Evolutionary conservation across 225 moss, liverwort and hornwort genomes (phyloP), one percentile per base, ranked within the genome.

Genomic region (Ulota crispa): DNA sequence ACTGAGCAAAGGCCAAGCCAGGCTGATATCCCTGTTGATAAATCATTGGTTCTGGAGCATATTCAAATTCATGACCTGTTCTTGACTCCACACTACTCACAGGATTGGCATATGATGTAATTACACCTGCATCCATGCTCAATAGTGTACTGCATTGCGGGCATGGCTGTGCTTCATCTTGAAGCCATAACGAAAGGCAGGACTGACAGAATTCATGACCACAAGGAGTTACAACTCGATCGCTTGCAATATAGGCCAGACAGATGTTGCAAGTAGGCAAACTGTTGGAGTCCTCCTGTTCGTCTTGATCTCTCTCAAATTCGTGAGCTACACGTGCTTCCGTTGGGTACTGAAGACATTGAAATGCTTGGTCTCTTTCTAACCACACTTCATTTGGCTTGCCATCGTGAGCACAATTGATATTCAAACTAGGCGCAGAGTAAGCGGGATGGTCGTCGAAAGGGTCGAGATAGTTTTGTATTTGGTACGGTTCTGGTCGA

Each of bases 221-320:
- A 30, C 81, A 81, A 59, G 65, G 27, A 23, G 80, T 81, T 28
- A 37, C 65, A 30, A 71, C 28, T 70, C 34, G 80, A 76, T 78
- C 68, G 45, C 1, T 24, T 14, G 47, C 45, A 32, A 3, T 15
- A 39, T 5, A 14, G 56, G 28, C 45, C 21, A 76, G 64, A 56
- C 81, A 77, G 57, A 77, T 27, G 18, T 39, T 66, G 70, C 77
- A 72, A 77, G 77, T 39, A 37, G 65, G 37, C 56, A 59, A 37
- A 61, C 52, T 39, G 30, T n/a, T 26, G 13, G 18, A n/a, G 68
- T 37, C 28, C 37, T 59, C 73, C 45, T 78, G 69, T 53, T 53
- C 80, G 53, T 32, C 62, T 62, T 54, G 80, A 69, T 63, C 53
- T 26, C 60, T 43, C 54, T 70, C 56, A 45, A 72, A 26, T 23